Evolutionary conservation across 805 yeast species (phyloP).

Genomic region (Candida tammaniensis): DNA sequence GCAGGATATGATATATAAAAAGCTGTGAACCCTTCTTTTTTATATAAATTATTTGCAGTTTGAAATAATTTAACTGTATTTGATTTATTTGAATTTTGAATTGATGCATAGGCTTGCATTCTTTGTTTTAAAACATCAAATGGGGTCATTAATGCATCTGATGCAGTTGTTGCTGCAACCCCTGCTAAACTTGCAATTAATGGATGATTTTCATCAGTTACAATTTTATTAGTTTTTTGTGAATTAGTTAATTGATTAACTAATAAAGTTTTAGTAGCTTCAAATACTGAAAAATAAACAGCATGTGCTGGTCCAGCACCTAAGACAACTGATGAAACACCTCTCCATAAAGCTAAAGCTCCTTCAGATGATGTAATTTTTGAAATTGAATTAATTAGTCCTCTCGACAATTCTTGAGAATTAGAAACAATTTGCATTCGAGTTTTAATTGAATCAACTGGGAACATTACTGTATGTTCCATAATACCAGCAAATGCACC

Average conservation of each 20-base stretch:
- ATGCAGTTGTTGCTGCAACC: constrained; percentile 85
- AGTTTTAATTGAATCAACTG: constrained; percentile 94
- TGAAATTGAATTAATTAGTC: constrained; percentile 66
- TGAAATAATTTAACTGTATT: constrained; percentile 28
- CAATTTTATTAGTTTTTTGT: constrained; percentile 30
- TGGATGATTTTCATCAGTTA: constrained; percentile 71
- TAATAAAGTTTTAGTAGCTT: constrained; percentile 63
- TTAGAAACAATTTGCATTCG: constrained; percentile 70
- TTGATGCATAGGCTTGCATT: constrained; percentile 58
- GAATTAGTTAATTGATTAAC: constrained; percentile 39
- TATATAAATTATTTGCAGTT: constrained; percentile 49
- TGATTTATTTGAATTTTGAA: constrained; percentile 6
- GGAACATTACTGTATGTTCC: constrained; percentile 98
- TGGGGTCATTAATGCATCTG: constrained; percentile 97
- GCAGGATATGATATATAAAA: constrained; percentile 94
- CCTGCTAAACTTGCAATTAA: constrained; percentile 85
- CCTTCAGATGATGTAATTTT: constrained; percentile 87
- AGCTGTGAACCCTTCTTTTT: constrained; percentile 68
- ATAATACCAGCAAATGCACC: constrained; percentile 99
- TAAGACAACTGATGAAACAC: constrained; percentile 83
- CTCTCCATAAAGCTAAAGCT: constrained; percentile 85
- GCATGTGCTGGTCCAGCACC: constrained; percentile 99
- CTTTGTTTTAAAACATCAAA: constrained; percentile 94
- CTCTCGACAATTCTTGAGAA: constrained; percentile 21
- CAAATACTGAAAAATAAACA: constrained; percentile 92